Percentiles rank a stretch among this genome's conserved stretches.
These are phyloP conservation scores for Colletotrichum shisoi DNA, from an alignment of 2,329 filamentous ascomycete species.

Conservation along the genomic window DNA sequence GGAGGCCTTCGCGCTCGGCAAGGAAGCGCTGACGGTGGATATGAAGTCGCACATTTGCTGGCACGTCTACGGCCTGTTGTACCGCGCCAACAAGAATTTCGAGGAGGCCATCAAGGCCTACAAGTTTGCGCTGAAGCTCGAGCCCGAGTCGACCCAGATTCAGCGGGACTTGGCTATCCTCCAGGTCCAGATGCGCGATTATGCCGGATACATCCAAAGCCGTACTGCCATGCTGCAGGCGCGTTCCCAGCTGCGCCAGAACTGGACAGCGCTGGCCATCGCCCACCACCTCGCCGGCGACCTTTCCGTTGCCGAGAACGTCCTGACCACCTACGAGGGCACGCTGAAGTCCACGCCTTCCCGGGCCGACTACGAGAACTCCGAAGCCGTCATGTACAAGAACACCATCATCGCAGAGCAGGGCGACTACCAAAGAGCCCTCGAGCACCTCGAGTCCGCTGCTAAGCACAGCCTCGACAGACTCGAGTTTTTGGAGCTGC, in stretches of 20 bases:
- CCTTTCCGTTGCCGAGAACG: conserved; percentile 84
- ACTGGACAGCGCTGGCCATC: conserved; percentile 97
- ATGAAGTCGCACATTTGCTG: conserved; percentile 99
- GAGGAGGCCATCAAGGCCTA: conserved; percentile 99
- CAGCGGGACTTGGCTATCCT: conserved; percentile 91
- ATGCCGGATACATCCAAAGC: conserved; percentile 90
- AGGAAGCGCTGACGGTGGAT: conserved; percentile 89
- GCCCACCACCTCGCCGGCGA: conserved; percentile 92
- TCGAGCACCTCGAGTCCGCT: conserved; percentile 83
- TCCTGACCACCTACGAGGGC: conserved; percentile 90
- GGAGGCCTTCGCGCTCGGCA: conserved; percentile 92
- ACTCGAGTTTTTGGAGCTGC: conserved; percentile 82
- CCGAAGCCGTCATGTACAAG: conserved; percentile 93
- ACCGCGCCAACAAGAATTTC: conserved; percentile 94
- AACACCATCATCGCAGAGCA: conserved; percentile 92
- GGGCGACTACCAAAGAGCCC: conserved; percentile 80
- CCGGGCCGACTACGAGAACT: conserved; percentile 86
- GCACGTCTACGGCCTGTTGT: conserved; percentile 97
- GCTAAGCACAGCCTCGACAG: conserved; percentile 83
- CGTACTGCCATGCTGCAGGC: conserved; percentile 86
- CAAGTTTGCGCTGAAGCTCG: conserved; percentile 90
- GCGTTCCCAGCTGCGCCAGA: conserved; percentile 81
- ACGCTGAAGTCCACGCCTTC: conserved; percentile 83
- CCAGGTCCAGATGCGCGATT: conserved; percentile 97
- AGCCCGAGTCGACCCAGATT: conserved; percentile 94